Evolutionary conservation across 1,139 yeast genomes (phyloP).

Genomic region (Wickerhamomyces sp.): DNA sequence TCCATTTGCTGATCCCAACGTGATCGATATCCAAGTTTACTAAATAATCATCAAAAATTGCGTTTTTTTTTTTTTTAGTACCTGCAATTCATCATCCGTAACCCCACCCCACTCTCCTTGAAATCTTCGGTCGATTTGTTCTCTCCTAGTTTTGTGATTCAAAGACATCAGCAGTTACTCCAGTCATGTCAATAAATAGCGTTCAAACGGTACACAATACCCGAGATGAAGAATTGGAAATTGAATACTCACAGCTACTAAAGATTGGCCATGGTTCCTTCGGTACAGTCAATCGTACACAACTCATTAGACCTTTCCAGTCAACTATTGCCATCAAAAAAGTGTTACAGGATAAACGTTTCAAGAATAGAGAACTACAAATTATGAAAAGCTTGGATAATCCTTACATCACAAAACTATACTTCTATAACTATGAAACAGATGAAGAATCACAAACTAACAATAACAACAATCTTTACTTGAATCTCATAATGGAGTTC

Average conservation of each 20-base stretch:
- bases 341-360: slow-evolving; percentile 90
- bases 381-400: slow-evolving; percentile 86
- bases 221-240: slow-evolving; percentile 24
- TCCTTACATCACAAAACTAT: slow-evolving; percentile 81
- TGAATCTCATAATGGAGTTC: slow-evolving; percentile 84
- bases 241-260: slow-evolving; percentile 35
- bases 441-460: slow-evolving; percentile 36
- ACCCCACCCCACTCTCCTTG: too few species aligned
- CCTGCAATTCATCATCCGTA: too few species aligned
- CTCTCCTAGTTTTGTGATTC: background rate
- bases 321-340: slow-evolving; percentile 84
- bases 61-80: too few species aligned
- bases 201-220: slow-evolving; percentile 12
- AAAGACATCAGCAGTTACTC: too few species aligned
- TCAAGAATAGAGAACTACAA: slow-evolving; percentile 93
- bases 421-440: slow-evolving; percentile 83
- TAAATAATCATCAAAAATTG: too few species aligned
- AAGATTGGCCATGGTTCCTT: slow-evolving; percentile 98
- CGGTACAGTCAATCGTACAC: slow-evolving; percentile 92
- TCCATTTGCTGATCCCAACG: too few species aligned
- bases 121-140: too few species aligned
- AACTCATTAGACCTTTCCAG: slow-evolving; percentile 67
- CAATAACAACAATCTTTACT: slow-evolving; percentile 73
- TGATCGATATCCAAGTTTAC: too few species aligned
- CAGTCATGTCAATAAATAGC: slow-evolving; percentile 5